phyloP scores from a whole-genome alignment of 148 eudicot species.

The Mesembryanthemum crystallinum region DNA sequence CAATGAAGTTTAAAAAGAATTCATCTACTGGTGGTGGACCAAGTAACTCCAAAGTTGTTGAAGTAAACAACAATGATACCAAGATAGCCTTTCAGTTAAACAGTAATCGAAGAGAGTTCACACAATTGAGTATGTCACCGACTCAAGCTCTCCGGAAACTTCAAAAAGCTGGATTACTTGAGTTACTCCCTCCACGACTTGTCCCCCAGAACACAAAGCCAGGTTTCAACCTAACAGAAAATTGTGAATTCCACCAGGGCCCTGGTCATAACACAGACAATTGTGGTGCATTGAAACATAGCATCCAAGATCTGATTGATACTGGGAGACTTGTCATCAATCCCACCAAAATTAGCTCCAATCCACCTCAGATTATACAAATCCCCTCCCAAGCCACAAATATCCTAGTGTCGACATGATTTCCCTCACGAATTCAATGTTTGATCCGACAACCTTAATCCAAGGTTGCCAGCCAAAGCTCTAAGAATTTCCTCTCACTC shows the following conservation, averaged over 20 bases:
- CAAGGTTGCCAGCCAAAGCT: not conserved
- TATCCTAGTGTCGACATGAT: not conserved
- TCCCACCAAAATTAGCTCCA: not conserved
- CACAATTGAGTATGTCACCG: not conserved
- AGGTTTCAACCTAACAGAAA: not conserved
- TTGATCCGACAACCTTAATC: not conserved
- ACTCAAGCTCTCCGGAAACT: not conserved
- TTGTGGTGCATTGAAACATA: not conserved
- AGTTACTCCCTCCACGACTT: not conserved
- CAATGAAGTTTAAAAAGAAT: not conserved
- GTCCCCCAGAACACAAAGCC: not conserved
- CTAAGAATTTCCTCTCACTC: not conserved
- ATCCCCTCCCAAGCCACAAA: not conserved
- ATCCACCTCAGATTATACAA: not conserved
- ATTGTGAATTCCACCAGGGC: not conserved
- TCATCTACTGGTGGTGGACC: no score
- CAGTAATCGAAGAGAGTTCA: not conserved
- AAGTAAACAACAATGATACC: not conserved
- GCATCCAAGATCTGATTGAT: not conserved
- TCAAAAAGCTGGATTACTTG: not conserved
- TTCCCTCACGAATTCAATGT: not conserved
- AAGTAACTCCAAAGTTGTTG: not conserved
- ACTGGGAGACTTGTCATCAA: not conserved
- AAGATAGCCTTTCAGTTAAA: not conserved
- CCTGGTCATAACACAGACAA: not conserved